phyloP scores from a whole-genome alignment of 2,329 filamentous ascomycete species.

The Pseudocercospora eumusae region DNA sequence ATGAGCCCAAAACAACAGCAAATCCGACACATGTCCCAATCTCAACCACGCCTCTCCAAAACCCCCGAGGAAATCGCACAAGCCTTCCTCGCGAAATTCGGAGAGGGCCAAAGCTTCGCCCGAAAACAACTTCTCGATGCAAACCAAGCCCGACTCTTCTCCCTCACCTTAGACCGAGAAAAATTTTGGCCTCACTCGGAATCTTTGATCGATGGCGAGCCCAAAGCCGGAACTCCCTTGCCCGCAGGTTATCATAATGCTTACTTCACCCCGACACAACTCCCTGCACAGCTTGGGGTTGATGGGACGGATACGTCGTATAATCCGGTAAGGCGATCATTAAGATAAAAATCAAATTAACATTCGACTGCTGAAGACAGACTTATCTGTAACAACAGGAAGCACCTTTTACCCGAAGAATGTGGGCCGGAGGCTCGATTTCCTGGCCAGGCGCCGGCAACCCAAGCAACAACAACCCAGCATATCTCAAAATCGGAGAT shows the following conservation, averaged over 20 bases:
- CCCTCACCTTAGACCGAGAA: constrained; percentile 19
- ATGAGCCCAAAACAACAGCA: background rate
- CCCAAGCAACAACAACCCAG: background rate
- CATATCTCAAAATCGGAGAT: constrained; percentile 17
- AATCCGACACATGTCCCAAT: background rate
- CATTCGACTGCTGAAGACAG: no score
- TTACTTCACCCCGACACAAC: constrained; percentile 22
- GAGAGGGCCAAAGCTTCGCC: constrained; percentile 14
- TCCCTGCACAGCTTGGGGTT: constrained; percentile 15
- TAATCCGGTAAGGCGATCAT: constrained; percentile 15
- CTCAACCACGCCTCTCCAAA: constrained; percentile 9
- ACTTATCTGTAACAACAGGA: no score
- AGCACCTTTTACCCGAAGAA: constrained; percentile 22
- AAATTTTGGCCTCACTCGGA: constrained; percentile 14
- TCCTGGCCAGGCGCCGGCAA: constrained; percentile 16
- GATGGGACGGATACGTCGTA: constrained; percentile 25
- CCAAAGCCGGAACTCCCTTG: constrained; percentile 20
- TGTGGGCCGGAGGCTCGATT: constrained; percentile 24
- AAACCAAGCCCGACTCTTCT: constrained; percentile 21
- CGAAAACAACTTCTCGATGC: constrained; percentile 24
- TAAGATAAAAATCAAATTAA: background rate
- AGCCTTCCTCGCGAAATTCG: constrained; percentile 20
- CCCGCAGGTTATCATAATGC: constrained; percentile 24
- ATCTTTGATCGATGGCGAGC: constrained; percentile 13
- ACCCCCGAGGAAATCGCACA: constrained; percentile 14